Percentiles rank a stretch among this genome's conserved stretches.
These are phyloP conservation scores for Backusella westeae DNA, from an alignment of 192 early-diverging fungal genomes.

Conservation along the genomic window DNA sequence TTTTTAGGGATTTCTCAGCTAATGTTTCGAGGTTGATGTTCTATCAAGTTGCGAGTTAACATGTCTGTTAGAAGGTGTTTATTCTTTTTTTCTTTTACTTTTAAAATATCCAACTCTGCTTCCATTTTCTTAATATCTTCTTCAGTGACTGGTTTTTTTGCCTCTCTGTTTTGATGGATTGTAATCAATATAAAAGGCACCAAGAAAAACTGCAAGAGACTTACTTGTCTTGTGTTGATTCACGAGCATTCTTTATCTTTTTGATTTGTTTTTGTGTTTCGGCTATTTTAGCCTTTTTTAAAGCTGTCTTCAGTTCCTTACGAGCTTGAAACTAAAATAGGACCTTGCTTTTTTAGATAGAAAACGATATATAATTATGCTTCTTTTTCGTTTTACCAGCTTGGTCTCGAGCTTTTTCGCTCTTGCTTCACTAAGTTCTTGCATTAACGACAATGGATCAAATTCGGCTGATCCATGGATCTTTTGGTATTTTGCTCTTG, in stretches of 20 bases:
- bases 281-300: conserved; percentile 31
- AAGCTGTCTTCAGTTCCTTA: conserved; percentile 19
- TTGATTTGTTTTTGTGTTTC: conserved; percentile 33
- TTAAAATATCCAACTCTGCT: conserved; percentile 26
- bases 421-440: conserved; percentile 15
- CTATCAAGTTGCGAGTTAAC: neutral
- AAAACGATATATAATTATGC: neutral
- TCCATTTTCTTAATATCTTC: conserved; percentile 14
- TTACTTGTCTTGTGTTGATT: neutral
- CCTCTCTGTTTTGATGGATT: conserved; percentile 11
- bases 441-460: conserved; percentile 3
- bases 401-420: conserved; percentile 29
- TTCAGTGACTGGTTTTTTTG: conserved; percentile 7
- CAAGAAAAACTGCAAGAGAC: neutral
- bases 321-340: conserved; percentile 24
- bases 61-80: neutral
- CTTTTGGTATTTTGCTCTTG: conserved; percentile 4
- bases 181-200: conserved; percentile 3
- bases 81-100: conserved; percentile 2
- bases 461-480: neutral
- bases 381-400: conserved; percentile 15
- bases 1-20: conserved; percentile 15
- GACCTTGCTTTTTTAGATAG: neutral
- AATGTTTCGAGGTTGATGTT: conserved; percentile 16
- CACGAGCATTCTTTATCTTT: conserved; percentile 19